Percentiles rank a stretch among this genome's conserved stretches.
Evolutionary conservation across 2,329 filamentous ascomycete genomes (phyloP).

Genomic region (Thelonectria rubi): DNA sequence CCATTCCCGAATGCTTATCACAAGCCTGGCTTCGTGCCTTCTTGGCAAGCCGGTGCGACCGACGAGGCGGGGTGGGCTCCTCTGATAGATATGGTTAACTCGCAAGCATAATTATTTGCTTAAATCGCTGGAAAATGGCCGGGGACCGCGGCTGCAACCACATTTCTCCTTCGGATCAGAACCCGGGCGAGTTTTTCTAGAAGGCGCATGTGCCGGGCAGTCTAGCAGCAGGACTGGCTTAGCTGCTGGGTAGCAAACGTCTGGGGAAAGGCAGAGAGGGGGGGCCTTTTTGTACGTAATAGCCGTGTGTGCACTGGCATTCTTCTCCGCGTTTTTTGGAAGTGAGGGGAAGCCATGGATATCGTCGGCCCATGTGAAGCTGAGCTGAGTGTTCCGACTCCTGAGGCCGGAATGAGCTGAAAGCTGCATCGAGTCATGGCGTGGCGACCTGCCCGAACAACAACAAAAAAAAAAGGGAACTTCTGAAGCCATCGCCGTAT

Average conservation of each 20-base stretch:
- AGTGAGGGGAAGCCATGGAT: neutral
- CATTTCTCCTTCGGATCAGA: neutral
- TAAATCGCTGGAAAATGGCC: neutral
- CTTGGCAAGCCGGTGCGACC: conserved; percentile 4
- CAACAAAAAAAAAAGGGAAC: neutral
- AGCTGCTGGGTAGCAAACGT: no score
- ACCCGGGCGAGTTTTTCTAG: conserved; percentile 6
- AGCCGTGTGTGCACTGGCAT: neutral
- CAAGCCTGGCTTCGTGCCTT: neutral
- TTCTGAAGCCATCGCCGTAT: conserved; percentile 7
- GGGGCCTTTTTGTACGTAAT: neutral
- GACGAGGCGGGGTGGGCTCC: neutral
- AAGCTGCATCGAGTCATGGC: neutral
- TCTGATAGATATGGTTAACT: no score
- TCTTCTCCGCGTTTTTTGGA: neutral
- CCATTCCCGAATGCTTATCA: conserved; percentile 9
- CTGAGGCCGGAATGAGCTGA: no score
- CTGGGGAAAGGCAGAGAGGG: no score
- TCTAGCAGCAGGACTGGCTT: no score
- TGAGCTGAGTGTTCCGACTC: no score
- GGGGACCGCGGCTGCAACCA: conserved; percentile 14
- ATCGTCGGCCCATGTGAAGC: conserved; percentile 1
- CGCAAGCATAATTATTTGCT: no score
- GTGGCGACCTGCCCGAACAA: conserved; percentile 11
- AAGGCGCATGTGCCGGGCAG: no score